These are phyloP conservation scores for Postia placenta DNA, from an alignment of 768 basidiomycete species.

Conservation along the genomic window DNA sequence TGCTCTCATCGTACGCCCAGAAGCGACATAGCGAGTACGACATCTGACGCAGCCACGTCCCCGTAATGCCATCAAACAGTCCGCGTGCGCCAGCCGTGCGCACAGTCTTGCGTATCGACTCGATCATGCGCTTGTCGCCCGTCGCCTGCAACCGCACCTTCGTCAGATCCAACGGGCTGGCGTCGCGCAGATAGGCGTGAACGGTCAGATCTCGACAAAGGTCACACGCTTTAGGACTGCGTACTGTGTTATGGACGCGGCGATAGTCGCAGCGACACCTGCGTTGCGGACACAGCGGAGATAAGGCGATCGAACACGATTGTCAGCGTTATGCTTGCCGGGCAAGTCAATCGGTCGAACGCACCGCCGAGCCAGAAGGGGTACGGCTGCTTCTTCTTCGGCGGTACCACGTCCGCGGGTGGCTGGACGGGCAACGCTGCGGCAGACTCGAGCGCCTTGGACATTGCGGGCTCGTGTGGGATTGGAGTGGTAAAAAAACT, in stretches of 20 bases:
- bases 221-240: conserved; percentile 18
- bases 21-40: conserved; percentile 90
- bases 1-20: conserved; percentile 90
- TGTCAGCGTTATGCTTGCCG: not conserved
- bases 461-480: not conserved
- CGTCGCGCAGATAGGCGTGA: not conserved
- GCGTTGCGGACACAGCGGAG: not conserved
- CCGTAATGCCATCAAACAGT: conserved; percentile 80
- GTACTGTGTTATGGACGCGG: conserved; percentile 84
- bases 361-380: conserved; percentile 83
- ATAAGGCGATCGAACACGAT: conserved; percentile 2
- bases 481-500: not conserved
- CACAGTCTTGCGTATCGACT: conserved; percentile 77
- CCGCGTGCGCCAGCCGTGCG: conserved; percentile 73
- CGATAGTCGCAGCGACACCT: conserved; percentile 80
- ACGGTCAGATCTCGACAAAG: not conserved
- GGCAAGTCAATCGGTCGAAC: conserved; percentile 11
- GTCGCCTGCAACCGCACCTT: conserved; percentile 91
- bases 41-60: conserved; percentile 91
- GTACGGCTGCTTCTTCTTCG: conserved; percentile 56
- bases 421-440: conserved; percentile 3
- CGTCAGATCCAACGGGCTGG: conserved; percentile 81
- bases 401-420: not conserved
- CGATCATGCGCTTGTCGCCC: conserved; percentile 87
- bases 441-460: conserved; percentile 2